Conservation (phyloP, 768 basidiomycete genomes). For the Phanerodontia chrysosporium region DNA sequence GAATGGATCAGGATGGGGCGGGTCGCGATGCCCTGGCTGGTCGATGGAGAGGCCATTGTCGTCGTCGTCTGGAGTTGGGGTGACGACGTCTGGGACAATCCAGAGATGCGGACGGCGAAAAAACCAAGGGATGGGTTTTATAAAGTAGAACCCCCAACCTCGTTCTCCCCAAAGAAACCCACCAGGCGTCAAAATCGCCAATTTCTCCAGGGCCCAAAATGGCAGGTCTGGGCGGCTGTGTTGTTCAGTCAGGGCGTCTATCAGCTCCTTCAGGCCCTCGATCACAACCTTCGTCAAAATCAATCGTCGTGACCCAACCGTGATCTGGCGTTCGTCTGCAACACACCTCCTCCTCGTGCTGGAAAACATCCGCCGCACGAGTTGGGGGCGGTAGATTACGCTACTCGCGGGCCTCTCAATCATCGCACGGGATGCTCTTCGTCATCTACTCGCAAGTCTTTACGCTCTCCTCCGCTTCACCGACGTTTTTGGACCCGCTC, state of each 20-base stretch:
- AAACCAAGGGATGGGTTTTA: conserved; percentile 6
- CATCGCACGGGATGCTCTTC: no score
- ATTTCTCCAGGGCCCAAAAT: not conserved
- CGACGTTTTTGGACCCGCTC: not conserved
- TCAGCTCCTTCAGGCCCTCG: not conserved
- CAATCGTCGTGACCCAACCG: not conserved
- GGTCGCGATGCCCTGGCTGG: conserved; percentile 17
- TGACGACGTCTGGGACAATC: conserved; percentile 14
- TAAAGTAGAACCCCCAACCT: conserved; percentile 13
- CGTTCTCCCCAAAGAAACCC: conserved; percentile 10
- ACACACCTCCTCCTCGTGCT: not conserved
- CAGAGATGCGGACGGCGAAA: conserved; percentile 10
- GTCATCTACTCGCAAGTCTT: no score
- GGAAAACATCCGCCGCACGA: no score
- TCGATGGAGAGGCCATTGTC: conserved; percentile 15
- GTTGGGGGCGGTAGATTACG: no score
- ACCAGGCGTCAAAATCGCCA: not conserved
- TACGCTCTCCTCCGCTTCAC: no score
- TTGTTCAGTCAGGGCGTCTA: not conserved
- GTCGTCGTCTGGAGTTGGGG: conserved; percentile 6
- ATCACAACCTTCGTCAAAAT: not conserved
- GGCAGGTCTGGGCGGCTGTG: not conserved
- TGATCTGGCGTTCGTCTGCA: no score
- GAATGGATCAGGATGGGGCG: conserved; percentile 31
- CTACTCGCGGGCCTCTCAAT: no score